Evolutionary conservation across 2,329 filamentous ascomycete species (phyloP), one percentile per base, ranked within the genome.

Genomic region (Blastomyces silverae): DNA sequence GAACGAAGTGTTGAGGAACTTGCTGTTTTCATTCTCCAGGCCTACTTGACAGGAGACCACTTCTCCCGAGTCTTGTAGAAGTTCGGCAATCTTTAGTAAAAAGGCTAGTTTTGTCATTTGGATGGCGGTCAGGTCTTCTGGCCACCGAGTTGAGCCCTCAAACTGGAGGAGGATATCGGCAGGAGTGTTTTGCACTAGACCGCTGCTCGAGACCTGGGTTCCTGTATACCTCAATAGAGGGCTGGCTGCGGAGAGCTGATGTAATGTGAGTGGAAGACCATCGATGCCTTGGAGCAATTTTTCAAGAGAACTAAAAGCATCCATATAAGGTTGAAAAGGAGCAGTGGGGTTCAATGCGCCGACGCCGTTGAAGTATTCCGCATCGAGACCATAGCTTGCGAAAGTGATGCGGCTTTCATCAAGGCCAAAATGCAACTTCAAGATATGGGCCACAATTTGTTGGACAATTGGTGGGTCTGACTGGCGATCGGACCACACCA

Each of bases 61-160:
- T 10, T 84, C 80, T 50, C 87, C 85, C 2, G 81, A 78, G 22
- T 85, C 82, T 70, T 87, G 85, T 3, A 97, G 79, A 3, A 94
- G 83, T 62, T 88, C 86, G 61, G 87, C 86, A 64, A 96, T 87
- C 71, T 86, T 88, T 10, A 89, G 76, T 11, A 90, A 81, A 73
- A 99, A 96, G 3, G 95, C 94, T 50, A 95, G 85, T 77, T 99
- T 99, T 15, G 92, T 92, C 72, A 92, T 87, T 75, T 99, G 94
- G 64, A 97, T 96, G 5, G 93, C 92, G 3, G 85, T 85, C 10
- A 97, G 79, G 72, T 95, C 91, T 73, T 97, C 92, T 0, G 94
- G 94, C 94, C 94, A 99, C 70, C 91, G 89, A 57, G 87, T 88
- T 7, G 94, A 97, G 4, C 89, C 90, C 78, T 99, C 94, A 70